phyloP scores from a whole-genome alignment of 1,139 yeast species.

The Yamadazyma jaroonii region DNA sequence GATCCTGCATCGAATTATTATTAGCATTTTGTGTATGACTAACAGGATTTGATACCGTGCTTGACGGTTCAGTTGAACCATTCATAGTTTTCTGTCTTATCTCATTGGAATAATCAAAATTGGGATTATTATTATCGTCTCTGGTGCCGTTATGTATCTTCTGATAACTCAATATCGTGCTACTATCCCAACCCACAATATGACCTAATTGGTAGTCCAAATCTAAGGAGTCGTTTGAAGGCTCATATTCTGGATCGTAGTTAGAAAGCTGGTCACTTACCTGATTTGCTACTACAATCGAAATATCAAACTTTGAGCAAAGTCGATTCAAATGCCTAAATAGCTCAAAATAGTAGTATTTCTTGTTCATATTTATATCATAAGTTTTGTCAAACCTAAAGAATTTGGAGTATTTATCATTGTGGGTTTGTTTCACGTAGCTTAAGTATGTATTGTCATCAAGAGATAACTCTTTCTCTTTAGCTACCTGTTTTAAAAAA shows the following conservation, averaged over 20 bases:
- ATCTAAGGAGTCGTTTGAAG: constrained; percentile 38
- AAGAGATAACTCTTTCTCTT: constrained; percentile 20
- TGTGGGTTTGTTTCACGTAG: constrained; percentile 24
- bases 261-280: constrained; percentile 53
- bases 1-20: not conserved
- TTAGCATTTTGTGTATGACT: not conserved
- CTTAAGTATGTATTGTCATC: constrained; percentile 12
- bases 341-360: constrained; percentile 41
- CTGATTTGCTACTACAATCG: constrained; percentile 77
- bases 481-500: constrained; percentile 23
- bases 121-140: not conserved
- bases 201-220: constrained; percentile 71
- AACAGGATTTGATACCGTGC: no score
- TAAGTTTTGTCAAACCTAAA: constrained; percentile 27
- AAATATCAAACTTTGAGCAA: constrained; percentile 49
- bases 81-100: not conserved
- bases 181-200: constrained; percentile 71
- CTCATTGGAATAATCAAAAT: not conserved
- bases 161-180: constrained; percentile 23
- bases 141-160: not conserved
- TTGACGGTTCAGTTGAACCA: no score
- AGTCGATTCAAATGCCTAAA: constrained; percentile 50
- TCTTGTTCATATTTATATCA: constrained; percentile 31
- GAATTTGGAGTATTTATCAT: constrained; percentile 24
- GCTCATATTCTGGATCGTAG: constrained; percentile 14